Base-by-base conservation (phyloP, 345 rosid genomes). In the Sonneratia caseolaris region DNA sequence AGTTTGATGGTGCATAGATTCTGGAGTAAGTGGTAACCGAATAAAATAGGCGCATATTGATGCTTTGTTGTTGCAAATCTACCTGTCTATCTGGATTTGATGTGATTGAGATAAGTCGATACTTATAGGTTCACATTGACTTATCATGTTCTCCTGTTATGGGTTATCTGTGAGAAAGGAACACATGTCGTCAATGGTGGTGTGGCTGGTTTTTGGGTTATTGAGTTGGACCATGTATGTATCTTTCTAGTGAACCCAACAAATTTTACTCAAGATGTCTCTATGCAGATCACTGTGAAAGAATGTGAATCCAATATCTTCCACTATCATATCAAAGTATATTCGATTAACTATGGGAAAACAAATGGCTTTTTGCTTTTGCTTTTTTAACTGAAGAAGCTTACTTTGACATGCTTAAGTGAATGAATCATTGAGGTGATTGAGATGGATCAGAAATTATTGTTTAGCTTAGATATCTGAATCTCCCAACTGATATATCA, bases 191-290 rank as follows among this genome's bases (percentile, higher is more conserved):
- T 57, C 32, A 57, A 57, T 57, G 64, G 35, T 21, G 12, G 64
- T 57, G 62, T 22, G n/a, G 64, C 64, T n/a, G 64, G 64, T 57
- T 57, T 18, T 57, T 6, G 64, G 64, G 59, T 53, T n/a, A 53
- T 18, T 3, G 59, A 21, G 59, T 47, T 47, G 51, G 15, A 9
- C 51, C 5, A 40, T 4, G 43, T 3, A 47, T 47, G 51, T 18
- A 18, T 51, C 57, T 18, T 51, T 53, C 59, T 53, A 53, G 22
- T 19, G 19, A 19, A 53, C 22, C n/a, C 59, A n/a, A 15, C 3
- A 5, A 16, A 18, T 53, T 6, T 7, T 18, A 18, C 59, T 53
- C 22, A 3, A 18, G n/a, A 53, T 18, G 59, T 53, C 59, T 53
- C 22, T 19, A 5, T 18, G 22, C 22, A 53, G 4, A 3, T 53